These are phyloP conservation scores for Globisporangium acanthophoron DNA, from an alignment of 352 stramenopile genomes.

Conservation along the genomic window DNA sequence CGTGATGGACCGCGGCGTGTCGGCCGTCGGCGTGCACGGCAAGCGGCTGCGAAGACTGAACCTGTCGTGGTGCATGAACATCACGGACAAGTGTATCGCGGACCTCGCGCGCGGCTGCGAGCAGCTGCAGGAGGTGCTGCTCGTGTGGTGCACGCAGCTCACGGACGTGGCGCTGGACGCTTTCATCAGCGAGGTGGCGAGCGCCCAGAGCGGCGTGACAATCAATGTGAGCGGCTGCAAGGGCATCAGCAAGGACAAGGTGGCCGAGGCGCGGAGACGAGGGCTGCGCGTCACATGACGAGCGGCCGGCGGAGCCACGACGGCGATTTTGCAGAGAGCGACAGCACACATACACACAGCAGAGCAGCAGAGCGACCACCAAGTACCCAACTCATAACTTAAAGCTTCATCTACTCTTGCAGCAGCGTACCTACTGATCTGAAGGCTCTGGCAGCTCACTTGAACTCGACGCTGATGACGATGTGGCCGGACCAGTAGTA, in stretches of 20 bases:
- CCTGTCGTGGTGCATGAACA: slow-evolving; percentile 87
- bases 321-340: not conserved
- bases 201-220: slow-evolving; percentile 16
- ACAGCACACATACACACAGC: not conserved
- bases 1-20: slow-evolving; percentile 70
- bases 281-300: slow-evolving; percentile 28
- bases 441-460: slow-evolving; percentile 2
- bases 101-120: slow-evolving; percentile 58
- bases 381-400: not conserved
- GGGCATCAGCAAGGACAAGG: slow-evolving; percentile 30
- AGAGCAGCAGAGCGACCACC: too few species aligned
- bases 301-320: not conserved
- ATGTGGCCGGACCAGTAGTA: slow-evolving; percentile 55
- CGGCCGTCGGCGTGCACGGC: slow-evolving; percentile 40
- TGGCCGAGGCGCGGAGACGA: slow-evolving; percentile 25
- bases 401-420: not conserved
- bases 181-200: slow-evolving; percentile 24
- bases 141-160: slow-evolving; percentile 84
- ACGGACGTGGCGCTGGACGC: slow-evolving; percentile 60
- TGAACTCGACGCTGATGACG: slow-evolving; percentile 20
- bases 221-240: slow-evolving; percentile 74
- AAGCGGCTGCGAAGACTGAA: slow-evolving; percentile 63
- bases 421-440: too few species aligned
- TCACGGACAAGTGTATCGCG: slow-evolving; percentile 80
- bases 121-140: slow-evolving; percentile 51